phyloP scores from a whole-genome alignment of 208 protist genomes.

The Crithidia sp. region DNA sequence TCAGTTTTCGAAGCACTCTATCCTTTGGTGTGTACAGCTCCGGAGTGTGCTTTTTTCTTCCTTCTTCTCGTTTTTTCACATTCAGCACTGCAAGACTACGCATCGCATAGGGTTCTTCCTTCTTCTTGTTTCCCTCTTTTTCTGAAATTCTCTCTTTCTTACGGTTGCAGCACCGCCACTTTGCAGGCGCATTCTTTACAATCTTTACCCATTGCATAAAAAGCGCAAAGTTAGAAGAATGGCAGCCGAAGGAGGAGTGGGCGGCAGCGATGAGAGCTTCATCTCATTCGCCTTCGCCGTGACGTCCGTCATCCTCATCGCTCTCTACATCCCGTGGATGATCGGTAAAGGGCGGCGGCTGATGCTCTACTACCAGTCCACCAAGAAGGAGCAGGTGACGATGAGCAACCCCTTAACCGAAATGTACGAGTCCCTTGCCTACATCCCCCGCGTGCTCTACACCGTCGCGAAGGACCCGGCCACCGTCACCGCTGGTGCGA shows the following conservation, averaged over 20 bases:
- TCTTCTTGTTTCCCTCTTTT: too few relatives aligned
- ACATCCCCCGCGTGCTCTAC: conserved; percentile 60
- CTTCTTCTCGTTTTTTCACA: too few relatives aligned
- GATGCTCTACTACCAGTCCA: conserved; percentile 64
- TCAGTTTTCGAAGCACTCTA: too few relatives aligned
- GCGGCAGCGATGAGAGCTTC: conserved; percentile 88
- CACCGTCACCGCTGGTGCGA: conserved; percentile 63
- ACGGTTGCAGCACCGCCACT: too few relatives aligned
- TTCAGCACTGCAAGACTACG: too few relatives aligned
- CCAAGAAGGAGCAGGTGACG: conserved; percentile 50
- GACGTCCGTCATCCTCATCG: conserved; percentile 80
- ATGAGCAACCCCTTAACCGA: conserved; percentile 65
- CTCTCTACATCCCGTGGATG: conserved; percentile 90
- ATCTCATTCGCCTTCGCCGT: conserved; percentile 90
- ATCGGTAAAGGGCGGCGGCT: conserved; percentile 58
- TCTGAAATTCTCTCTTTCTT: too few relatives aligned
- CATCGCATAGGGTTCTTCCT: too few relatives aligned
- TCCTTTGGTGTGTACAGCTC: too few relatives aligned
- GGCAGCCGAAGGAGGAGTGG: conserved; percentile 60
- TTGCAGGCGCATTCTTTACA: too few relatives aligned
- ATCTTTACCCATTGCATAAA: too few relatives aligned
- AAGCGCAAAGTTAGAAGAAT: conserved; percentile 3
- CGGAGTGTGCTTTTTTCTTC: too few relatives aligned
- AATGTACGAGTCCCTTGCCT: conserved; percentile 67
- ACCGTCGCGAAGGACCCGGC: conserved; percentile 47